A percentile compares a stretch with the other conserved stretches of the same genome.
phyloP scores from a whole-genome alignment of 225 moss, liverwort and hornwort species.

The Polytrichum commune region DNA sequence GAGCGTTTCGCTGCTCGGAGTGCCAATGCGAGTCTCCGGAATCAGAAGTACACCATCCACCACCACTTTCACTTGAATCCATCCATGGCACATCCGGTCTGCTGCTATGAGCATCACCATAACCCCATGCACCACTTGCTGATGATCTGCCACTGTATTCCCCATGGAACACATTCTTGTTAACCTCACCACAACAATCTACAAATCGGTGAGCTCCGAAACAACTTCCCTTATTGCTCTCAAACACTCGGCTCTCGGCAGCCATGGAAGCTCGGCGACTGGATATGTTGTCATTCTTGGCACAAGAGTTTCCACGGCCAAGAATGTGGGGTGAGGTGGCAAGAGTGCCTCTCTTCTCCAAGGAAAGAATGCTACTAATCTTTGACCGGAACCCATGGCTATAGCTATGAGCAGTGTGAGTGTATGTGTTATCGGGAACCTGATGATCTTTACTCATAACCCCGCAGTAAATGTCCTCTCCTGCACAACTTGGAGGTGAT shows the following conservation, averaged over 20 bases:
- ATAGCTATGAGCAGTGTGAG: background rate
- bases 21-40: slow-evolving; percentile 27
- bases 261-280: slow-evolving; percentile 22
- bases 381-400: slow-evolving; percentile 32
- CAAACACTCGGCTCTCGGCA: slow-evolving; percentile 7
- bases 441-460: slow-evolving; percentile 7
- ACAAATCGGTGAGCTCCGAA: slow-evolving; percentile 5
- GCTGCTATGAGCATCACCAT: slow-evolving; percentile 5
- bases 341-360: slow-evolving; percentile 31
- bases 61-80: slow-evolving; percentile 21
- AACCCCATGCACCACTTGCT: slow-evolving; percentile 5
- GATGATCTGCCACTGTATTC: slow-evolving; percentile 10
- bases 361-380: slow-evolving; percentile 39
- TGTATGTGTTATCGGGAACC: slow-evolving; percentile 16
- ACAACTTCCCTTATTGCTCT: slow-evolving; percentile 24
- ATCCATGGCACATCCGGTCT: slow-evolving; percentile 25
- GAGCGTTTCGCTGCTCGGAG: slow-evolving; percentile 32
- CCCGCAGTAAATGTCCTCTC: slow-evolving; percentile 10
- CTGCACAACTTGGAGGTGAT: slow-evolving; percentile 8
- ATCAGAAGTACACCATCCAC: slow-evolving; percentile 26
- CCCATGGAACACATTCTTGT: slow-evolving; percentile 6
- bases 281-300: slow-evolving; percentile 33
- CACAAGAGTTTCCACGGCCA: slow-evolving; percentile 23
- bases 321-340: slow-evolving; percentile 14
- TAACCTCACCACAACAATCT: too few relatives aligned